Evolutionary conservation across 2,329 filamentous ascomycete genomes (phyloP).

Genomic region (Lecanicillium sp.): DNA sequence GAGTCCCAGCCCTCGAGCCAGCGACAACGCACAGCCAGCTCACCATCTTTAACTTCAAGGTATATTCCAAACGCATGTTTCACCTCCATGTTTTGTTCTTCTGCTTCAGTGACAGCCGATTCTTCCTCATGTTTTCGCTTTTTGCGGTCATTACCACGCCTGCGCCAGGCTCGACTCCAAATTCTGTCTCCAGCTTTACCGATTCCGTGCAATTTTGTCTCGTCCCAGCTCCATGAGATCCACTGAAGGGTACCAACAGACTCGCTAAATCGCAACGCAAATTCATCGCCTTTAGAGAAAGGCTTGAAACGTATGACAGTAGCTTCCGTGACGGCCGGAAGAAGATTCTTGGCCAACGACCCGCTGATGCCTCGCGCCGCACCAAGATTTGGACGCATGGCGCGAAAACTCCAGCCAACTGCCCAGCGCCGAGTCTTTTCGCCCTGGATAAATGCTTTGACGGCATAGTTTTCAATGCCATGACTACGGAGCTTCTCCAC

Average conservation of each 20-base stretch:
- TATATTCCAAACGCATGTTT: conserved; percentile 45
- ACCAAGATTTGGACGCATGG: conserved; percentile 49
- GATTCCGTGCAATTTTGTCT: conserved; percentile 41
- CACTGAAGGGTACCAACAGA: conserved; percentile 50
- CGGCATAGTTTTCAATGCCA: conserved; percentile 67
- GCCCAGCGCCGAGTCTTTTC: conserved; percentile 78
- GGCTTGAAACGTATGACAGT: conserved; percentile 37
- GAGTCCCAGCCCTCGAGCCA: conserved; percentile 65
- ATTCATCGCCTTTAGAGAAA: conserved; percentile 27
- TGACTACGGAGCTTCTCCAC: conserved; percentile 50
- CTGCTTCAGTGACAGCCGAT: conserved; percentile 21
- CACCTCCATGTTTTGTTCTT: conserved; percentile 23
- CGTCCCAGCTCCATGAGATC: conserved; percentile 55
- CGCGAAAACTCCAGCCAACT: conserved; percentile 76
- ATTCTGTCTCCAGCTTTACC: conserved; percentile 63
- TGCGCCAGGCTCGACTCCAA: conserved; percentile 67
- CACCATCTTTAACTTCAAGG: conserved; percentile 30
- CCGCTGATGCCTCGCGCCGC: conserved; percentile 36
- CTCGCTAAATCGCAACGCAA: conserved; percentile 28
- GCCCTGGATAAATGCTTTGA: conserved; percentile 72
- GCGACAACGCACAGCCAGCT: conserved; percentile 44
- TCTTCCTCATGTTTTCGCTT: conserved; percentile 23
- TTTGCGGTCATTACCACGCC: conserved; percentile 24
- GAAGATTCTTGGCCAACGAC: conserved; percentile 28
- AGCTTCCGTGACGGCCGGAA: conserved; percentile 34